Base-by-base conservation (phyloP, 495 filamentous ascomycete genomes). In the Daldinia decipiens region DNA sequence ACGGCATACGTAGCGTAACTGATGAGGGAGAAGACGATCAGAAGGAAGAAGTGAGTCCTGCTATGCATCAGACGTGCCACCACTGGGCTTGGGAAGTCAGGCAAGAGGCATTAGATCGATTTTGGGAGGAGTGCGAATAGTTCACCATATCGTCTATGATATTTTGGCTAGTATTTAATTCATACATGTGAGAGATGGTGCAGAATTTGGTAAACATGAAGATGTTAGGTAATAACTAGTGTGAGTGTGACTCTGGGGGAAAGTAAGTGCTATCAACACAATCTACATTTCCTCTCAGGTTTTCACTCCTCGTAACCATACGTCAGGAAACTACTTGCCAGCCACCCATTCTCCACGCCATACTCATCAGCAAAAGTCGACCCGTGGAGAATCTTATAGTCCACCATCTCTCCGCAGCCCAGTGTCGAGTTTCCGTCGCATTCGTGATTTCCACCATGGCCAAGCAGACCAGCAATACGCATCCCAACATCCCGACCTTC, bases 401-500 rank as follows among this genome's bases (percentile, higher is more conserved):
- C 52, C 17, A 34, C 21, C 73, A 76, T 75, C 9, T 39, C 24
- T 27, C 77, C 71, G 21, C 71, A 73, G 32, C 72, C 74, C 3
- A 67, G 19, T 2, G 68, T 77, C 24, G 75, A 69, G n/a, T 62
- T 59, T 34, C 75, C 77, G 26, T 76, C 72, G 57, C 75, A 77
- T 45, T 65, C 58, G 2, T 45, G 38, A 21, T 51, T 31, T 13
- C 47, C 63, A 13, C 62, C 65, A 8, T 78, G 75, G 5, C 65
- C 65, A n/a, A 84, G 72, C 21, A 83, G 79, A 7, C 70, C 79
- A 6, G 85, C 88, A 58, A 90, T 83, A 19, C 80, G 74, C 65
- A 80, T 71, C 1, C 85, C 89, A 0, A 81, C 87, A 52, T 84
- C 80, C 21, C 81, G 79, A 0, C 90, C 90, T 76, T 91, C 88